A percentile compares a stretch with the other conserved stretches of the same genome.
Conservation (phyloP, 768 basidiomycete genomes). For the Suillus hirtellus region DNA sequence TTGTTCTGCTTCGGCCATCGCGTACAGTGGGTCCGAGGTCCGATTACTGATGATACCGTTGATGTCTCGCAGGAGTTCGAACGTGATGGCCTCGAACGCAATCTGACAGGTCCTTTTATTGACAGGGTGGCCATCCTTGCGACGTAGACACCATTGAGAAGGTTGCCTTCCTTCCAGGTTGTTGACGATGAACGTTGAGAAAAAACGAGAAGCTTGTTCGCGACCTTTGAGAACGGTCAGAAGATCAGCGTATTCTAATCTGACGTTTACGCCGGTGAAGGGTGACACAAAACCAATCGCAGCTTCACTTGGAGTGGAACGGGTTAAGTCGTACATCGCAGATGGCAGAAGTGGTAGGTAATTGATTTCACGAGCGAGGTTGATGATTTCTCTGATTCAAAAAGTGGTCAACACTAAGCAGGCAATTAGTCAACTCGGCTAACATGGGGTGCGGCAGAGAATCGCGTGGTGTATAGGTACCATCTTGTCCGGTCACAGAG, state of each 20-base stretch:
- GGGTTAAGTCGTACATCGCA: conserved; percentile 80
- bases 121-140: conserved; percentile 45
- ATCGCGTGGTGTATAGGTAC: conserved; percentile 56
- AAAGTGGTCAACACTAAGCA: conserved; percentile 14
- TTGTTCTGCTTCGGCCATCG: conserved; percentile 63
- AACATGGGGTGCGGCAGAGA: conserved; percentile 70
- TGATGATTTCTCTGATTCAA: conserved; percentile 57
- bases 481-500: conserved; percentile 48
- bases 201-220: conserved; percentile 70
- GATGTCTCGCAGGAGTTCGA: conserved; percentile 72
- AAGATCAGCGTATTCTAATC: conserved; percentile 51
- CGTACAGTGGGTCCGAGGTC: conserved; percentile 69
- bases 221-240: conserved; percentile 64
- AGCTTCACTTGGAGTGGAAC: conserved; percentile 62
- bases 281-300: conserved; percentile 50
- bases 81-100: conserved; percentile 73
- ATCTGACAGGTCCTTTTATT: conserved; percentile 61
- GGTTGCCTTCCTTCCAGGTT: conserved; percentile 67
- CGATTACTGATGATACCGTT: conserved; percentile 67
- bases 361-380: conserved; percentile 58
- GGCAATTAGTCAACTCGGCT: conserved; percentile 25
- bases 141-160: conserved; percentile 48
- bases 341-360: conserved; percentile 64
- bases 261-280: conserved; percentile 40
- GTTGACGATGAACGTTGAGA: conserved; percentile 76